Evolutionary conservation across 768 basidiomycete species (phyloP).

Genomic region (Trametes meyenii): DNA sequence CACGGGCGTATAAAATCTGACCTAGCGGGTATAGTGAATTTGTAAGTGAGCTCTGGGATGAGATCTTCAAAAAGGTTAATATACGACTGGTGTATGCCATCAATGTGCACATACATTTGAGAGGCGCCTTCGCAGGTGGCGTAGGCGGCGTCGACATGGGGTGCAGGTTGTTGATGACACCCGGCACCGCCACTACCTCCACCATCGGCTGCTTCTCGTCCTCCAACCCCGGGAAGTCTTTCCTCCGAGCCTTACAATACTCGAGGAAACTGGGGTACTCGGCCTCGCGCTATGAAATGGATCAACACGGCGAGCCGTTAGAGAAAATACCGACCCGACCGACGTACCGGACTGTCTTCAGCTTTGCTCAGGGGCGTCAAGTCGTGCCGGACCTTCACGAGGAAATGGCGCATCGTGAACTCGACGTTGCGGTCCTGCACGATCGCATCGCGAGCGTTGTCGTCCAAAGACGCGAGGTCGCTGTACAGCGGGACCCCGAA

Average conservation of each 20-base stretch:
- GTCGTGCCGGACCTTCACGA: conserved; percentile 59
- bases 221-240: conserved; percentile 62
- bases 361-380: conserved; percentile 75
- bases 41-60: conserved; percentile 81
- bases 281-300: conserved; percentile 54
- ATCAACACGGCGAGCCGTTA: conserved; percentile 14
- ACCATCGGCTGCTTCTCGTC: conserved; percentile 72
- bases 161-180: conserved; percentile 59
- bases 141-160: conserved; percentile 49
- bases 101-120: conserved; percentile 58
- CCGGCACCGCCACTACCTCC: conserved; percentile 59
- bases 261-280: conserved; percentile 64
- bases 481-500: conserved; percentile 53
- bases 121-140: conserved; percentile 42
- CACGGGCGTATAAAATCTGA: conserved; percentile 32
- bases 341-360: conserved; percentile 61
- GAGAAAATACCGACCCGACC: conserved; percentile 1
- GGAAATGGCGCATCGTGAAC: conserved; percentile 71
- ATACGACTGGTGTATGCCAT: too few relatives aligned
- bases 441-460: conserved; percentile 61
- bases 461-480: conserved; percentile 35
- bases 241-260: conserved; percentile 63
- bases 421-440: conserved; percentile 79
- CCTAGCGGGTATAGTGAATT: conserved; percentile 76
- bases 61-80: conserved; percentile 52